phyloP scores from a whole-genome alignment of 2,329 filamentous ascomycete genomes.

The Neofusicoccum parvum region DNA sequence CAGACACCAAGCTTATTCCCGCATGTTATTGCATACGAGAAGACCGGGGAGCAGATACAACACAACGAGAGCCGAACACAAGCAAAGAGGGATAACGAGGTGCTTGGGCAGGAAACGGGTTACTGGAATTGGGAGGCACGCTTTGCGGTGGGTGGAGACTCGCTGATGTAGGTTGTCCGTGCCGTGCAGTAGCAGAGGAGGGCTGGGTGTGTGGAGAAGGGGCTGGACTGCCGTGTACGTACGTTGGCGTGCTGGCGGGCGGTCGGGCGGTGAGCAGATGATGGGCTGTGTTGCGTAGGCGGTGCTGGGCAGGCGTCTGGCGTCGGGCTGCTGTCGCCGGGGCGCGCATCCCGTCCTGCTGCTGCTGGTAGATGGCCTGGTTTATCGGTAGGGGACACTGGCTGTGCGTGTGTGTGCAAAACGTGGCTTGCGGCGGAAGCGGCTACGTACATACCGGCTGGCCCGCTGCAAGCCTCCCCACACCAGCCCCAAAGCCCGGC shows the following conservation, averaged over 20 bases:
- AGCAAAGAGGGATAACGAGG: not conserved
- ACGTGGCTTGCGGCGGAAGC: constrained; percentile 17
- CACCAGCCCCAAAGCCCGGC: not conserved
- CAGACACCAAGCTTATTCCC: no score
- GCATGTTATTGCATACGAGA: no score
- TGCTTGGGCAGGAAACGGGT: not conserved
- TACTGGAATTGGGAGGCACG: not conserved
- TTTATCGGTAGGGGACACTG: not conserved
- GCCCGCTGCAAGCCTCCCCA: not conserved
- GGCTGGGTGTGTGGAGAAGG: not conserved
- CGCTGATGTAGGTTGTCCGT: no score
- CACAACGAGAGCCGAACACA: no score
- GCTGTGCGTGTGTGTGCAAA: not conserved
- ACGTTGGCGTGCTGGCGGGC: not conserved
- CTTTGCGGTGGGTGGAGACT: not conserved
- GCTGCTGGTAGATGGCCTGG: not conserved
- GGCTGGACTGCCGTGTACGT: not conserved
- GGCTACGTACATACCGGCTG: constrained; percentile 13
- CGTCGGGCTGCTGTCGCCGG: not conserved
- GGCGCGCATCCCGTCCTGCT: not conserved
- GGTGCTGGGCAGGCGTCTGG: no score
- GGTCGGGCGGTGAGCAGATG: not conserved
- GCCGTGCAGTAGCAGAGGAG: not conserved
- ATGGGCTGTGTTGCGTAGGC: no score
- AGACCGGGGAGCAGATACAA: not conserved